Evolutionary conservation across 2,329 filamentous ascomycete species (phyloP).

Genomic region (Spiromastix sp.): DNA sequence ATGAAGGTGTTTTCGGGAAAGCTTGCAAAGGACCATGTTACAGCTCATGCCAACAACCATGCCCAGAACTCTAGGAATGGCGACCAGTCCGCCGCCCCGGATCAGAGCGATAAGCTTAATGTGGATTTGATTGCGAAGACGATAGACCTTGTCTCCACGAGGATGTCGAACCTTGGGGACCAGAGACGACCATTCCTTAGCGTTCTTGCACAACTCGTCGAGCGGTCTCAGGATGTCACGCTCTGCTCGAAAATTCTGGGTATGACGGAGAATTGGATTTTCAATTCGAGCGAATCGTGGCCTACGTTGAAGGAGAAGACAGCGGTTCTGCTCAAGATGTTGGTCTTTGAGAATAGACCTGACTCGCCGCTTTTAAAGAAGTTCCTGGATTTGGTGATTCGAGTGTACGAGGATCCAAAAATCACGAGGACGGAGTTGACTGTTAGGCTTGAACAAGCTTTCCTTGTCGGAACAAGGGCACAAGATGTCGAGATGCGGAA

Average conservation of each 20-base stretch:
- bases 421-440: constrained; percentile 92
- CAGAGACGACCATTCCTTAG: constrained; percentile 88
- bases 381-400: constrained; percentile 90
- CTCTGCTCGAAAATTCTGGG: constrained; percentile 87
- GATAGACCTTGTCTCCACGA: constrained; percentile 80
- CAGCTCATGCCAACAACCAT: constrained; percentile 53
- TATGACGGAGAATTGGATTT: constrained; percentile 95
- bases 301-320: constrained; percentile 98
- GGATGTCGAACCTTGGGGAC: constrained; percentile 88
- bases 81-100: constrained; percentile 29
- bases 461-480: constrained; percentile 87
- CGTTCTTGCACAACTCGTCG: constrained; percentile 85
- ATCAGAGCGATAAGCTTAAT: constrained; percentile 75
- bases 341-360: constrained; percentile 77
- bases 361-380: constrained; percentile 81
- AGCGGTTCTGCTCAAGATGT: constrained; percentile 97
- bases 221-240: constrained; percentile 78
- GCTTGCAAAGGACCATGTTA: constrained; percentile 83
- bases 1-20: constrained; percentile 93
- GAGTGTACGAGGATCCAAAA: constrained; percentile 96
- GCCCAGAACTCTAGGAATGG: constrained; percentile 19
- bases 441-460: constrained; percentile 94
- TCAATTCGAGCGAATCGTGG: constrained; percentile 87
- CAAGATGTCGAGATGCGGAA: constrained; percentile 95
- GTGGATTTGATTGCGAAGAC: constrained; percentile 88